phyloP scores from a whole-genome alignment of 2,329 filamentous ascomycete species.

The Fusarium redolens region DNA sequence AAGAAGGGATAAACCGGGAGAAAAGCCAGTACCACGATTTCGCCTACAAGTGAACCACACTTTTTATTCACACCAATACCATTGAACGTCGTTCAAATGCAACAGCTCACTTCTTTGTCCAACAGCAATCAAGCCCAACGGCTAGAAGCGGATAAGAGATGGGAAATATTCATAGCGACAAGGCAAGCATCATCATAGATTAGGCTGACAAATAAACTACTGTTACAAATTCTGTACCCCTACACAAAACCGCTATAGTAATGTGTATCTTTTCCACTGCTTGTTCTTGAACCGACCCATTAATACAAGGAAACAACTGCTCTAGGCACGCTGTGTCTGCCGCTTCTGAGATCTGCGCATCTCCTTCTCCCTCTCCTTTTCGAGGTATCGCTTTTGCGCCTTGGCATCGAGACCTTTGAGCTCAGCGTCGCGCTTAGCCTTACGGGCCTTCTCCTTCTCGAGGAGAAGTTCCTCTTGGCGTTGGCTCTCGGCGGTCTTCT shows the following conservation, averaged over 20 bases:
- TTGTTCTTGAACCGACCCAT: not conserved
- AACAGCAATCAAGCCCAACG: not conserved
- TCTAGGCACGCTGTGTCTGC: constrained; percentile 63
- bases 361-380: constrained; percentile 83
- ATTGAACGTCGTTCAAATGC: not conserved
- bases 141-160: not conserved
- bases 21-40: not conserved
- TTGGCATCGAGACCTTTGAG: constrained; percentile 81
- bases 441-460: constrained; percentile 81
- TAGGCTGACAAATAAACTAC: constrained; percentile 34
- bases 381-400: constrained; percentile 86
- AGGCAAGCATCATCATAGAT: constrained; percentile 23
- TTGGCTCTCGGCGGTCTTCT: constrained; percentile 80
- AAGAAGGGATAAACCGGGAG: not conserved
- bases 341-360: constrained; percentile 66
- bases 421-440: constrained; percentile 89
- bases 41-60: not conserved
- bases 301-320: not conserved
- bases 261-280: constrained; percentile 9
- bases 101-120: not conserved
- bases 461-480: constrained; percentile 81
- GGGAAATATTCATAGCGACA: not conserved
- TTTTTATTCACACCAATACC: not conserved
- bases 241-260: constrained; percentile 24
- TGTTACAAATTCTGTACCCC: constrained; percentile 29